Base-by-base conservation (phyloP, 2,329 filamentous ascomycete genomes). In the Davidsoniella neocaledoniae region DNA sequence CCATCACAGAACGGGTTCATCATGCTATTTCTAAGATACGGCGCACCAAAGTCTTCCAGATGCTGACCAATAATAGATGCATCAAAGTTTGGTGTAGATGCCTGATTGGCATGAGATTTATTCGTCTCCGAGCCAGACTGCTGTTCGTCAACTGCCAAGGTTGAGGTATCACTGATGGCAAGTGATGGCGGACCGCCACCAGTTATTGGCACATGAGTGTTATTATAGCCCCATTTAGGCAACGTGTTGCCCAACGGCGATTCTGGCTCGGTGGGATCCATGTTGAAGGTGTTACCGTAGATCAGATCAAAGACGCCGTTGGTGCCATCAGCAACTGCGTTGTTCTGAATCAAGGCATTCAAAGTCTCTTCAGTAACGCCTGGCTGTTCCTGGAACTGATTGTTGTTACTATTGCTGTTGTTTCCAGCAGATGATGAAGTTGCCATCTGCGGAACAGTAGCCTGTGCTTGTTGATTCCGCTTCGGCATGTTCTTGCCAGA, bases 261-360 rank as follows among this genome's bases (percentile, higher is more conserved):
- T 8, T 26, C 16, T 36, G 29, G 38, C 21, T 42, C 25, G 6
- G 25, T 26, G n/a, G 39, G 38, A 12, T 36, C 39, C 17, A 42
- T 48, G 46, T 46, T 36, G 17, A 37, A 36, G 12, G 36, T 33
- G 17, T 48, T 48, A 16, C 46, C 46, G 23, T 48, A 48, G 14
- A 48, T 48, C 46, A 48, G 41, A 38, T 48, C 46, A 6, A 48
- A 48, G 5, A 48, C 29, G 6, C 42, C 23, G 25, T 48, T 48
- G 2, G 39, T 48, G 8, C 46, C 46, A 12, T 48, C 23, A 2
- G 38, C 46, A 2, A 48, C 46, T 17, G 46, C 25, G 16, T 39
- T 42, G 16, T 48, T 39, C 8, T 17, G 38, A n/a, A 48, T 48
- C 46, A 48, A 33, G 5, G 21, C 39, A 16, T 48, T 41, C 14